phyloP scores from a whole-genome alignment of 192 early-diverging fungal genomes.

The Dispira simplex region DNA sequence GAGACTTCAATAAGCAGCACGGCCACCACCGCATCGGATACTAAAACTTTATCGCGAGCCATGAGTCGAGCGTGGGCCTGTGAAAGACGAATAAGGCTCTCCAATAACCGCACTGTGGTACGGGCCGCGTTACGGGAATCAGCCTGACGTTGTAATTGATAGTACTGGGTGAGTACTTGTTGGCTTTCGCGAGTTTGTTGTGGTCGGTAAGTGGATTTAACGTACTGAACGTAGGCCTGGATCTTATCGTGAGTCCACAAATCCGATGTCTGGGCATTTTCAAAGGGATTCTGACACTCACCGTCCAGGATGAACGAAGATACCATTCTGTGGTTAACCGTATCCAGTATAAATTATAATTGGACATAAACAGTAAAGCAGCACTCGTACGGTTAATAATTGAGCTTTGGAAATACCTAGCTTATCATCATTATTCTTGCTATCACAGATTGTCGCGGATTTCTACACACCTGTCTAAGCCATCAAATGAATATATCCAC shows the following conservation, averaged over 20 bases:
- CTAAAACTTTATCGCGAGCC: conserved; percentile 35
- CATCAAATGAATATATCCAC: too few relatives aligned
- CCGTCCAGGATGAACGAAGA: conserved; percentile 28
- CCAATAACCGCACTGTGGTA: conserved; percentile 52
- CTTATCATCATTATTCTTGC: too few relatives aligned
- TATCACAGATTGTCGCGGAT: too few relatives aligned
- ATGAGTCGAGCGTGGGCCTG: conserved; percentile 50
- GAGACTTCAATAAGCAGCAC: conserved; percentile 44
- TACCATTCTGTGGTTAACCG: conserved; percentile 12
- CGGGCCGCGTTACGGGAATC: conserved; percentile 48
- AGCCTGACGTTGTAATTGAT: conserved; percentile 47
- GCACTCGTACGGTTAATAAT: too few relatives aligned
- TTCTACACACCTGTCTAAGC: too few relatives aligned
- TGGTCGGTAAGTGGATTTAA: conserved; percentile 38
- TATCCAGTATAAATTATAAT: too few relatives aligned
- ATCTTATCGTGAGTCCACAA: conserved; percentile 43
- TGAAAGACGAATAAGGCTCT: conserved; percentile 42
- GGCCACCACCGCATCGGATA: conserved; percentile 44
- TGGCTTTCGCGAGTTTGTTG: conserved; percentile 38
- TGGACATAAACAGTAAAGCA: too few relatives aligned
- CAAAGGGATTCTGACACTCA: not conserved
- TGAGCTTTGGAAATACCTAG: too few relatives aligned
- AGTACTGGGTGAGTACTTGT: conserved; percentile 49
- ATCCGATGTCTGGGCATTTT: not conserved
- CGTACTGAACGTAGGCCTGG: conserved; percentile 48